Percentiles rank a stretch among this genome's conserved stretches.
phyloP scores from a whole-genome alignment of 208 protist genomes.

The Trypanosoma brucei region DNA sequence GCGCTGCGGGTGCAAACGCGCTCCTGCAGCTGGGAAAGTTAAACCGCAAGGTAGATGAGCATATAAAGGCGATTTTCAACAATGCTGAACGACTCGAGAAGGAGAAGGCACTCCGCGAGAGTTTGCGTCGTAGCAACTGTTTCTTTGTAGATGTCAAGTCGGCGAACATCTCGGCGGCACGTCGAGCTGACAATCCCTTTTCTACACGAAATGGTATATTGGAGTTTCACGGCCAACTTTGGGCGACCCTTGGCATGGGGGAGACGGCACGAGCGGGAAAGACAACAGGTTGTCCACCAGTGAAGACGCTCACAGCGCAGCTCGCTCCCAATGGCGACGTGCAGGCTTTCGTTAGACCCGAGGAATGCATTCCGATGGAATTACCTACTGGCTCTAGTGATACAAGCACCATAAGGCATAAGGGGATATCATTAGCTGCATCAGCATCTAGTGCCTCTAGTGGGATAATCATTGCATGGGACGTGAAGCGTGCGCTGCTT shows the following conservation, averaged over 20 bases:
- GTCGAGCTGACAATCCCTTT: slow-evolving; percentile 86
- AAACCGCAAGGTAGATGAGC: slow-evolving; percentile 62
- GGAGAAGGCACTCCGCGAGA: slow-evolving; percentile 50
- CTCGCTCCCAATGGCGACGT: slow-evolving; percentile 30
- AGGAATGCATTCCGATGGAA: slow-evolving; percentile 53
- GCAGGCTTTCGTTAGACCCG: slow-evolving; percentile 55
- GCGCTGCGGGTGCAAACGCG: background rate
- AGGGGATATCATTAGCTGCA: background rate
- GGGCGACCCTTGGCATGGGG: slow-evolving; percentile 37
- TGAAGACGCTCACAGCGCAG: slow-evolving; percentile 35
- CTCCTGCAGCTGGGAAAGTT: slow-evolving; percentile 10
- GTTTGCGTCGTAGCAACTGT: slow-evolving; percentile 35
- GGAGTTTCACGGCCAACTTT: slow-evolving; percentile 66
- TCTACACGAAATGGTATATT: slow-evolving; percentile 75
- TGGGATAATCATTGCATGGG: slow-evolving; percentile 79
- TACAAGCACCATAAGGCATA: background rate
- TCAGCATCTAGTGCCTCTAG: slow-evolving; percentile 27
- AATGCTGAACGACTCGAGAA: slow-evolving; percentile 48
- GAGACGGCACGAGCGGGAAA: slow-evolving; percentile 3
- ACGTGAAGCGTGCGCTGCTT: slow-evolving; percentile 78
- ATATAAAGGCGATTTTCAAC: slow-evolving; percentile 78
- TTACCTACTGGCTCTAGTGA: slow-evolving; percentile 39
- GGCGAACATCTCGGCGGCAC: slow-evolving; percentile 75
- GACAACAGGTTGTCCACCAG: slow-evolving; percentile 33
- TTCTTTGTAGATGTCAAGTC: slow-evolving; percentile 74